Conservation (phyloP, 75 land plant genomes). For the Pseudotsuga menziesii region DNA sequence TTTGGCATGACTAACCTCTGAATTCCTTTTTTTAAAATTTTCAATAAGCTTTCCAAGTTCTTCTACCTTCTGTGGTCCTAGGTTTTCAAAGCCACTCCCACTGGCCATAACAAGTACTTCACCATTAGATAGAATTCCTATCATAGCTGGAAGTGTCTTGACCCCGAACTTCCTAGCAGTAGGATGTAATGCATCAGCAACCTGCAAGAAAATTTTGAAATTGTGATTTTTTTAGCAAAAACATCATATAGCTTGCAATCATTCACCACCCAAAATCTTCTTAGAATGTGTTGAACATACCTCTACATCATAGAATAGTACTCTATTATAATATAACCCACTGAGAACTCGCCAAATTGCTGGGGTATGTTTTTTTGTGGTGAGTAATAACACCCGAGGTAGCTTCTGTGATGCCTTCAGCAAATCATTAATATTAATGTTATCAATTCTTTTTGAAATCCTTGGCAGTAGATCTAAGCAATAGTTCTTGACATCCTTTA, state of each 20-base stretch:
- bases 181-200: constrained; percentile 38
- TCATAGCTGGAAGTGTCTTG: constrained; percentile 68
- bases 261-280: background rate
- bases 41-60: constrained; percentile 57
- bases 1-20: constrained; percentile 27
- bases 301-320: constrained; percentile 72
- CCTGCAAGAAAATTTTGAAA: constrained; percentile 39
- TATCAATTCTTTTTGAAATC: constrained; percentile 51
- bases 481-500: constrained; percentile 50
- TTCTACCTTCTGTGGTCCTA: constrained; percentile 38
- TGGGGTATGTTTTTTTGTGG: constrained; percentile 76
- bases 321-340: constrained; percentile 67
- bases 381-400: constrained; percentile 62
- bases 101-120: constrained; percentile 38
- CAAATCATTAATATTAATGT: constrained; percentile 31
- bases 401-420: constrained; percentile 15
- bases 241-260: too few species aligned
- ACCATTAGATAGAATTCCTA: constrained; percentile 67
- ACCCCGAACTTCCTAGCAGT: constrained; percentile 49
- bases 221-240: background rate
- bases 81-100: constrained; percentile 42
- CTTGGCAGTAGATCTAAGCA: constrained; percentile 67
- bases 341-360: constrained; percentile 79
- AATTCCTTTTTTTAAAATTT: constrained; percentile 66
- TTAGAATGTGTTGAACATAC: constrained; percentile 21